Conservation (phyloP, 345 rosid species). For the Hibiscus tridactylites region DNA sequence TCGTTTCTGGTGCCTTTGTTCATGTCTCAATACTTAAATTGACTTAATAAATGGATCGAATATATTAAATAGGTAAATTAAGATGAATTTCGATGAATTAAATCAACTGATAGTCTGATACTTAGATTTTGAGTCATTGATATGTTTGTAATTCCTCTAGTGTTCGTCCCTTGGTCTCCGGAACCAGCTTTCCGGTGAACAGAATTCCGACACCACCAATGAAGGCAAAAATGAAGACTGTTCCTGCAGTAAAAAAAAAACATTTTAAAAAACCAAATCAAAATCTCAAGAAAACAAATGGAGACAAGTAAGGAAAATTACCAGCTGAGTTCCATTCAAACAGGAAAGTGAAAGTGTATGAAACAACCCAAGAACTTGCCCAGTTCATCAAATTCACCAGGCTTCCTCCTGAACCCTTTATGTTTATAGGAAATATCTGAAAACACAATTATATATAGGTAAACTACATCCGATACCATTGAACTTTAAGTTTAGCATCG, state of each 20-base stretch:
- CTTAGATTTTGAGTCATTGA: slow-evolving; percentile 1
- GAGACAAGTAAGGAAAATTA: background rate
- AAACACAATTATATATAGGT: too few relatives aligned
- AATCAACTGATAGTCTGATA: too few relatives aligned
- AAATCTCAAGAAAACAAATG: background rate
- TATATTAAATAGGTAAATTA: too few relatives aligned
- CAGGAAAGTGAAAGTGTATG: slow-evolving; percentile 25
- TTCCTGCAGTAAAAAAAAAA: slow-evolving; percentile 23
- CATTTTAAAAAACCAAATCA: background rate
- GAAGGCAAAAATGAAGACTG: slow-evolving; percentile 41
- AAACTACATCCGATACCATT: too few relatives aligned
- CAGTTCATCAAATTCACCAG: slow-evolving; percentile 21
- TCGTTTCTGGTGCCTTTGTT: too few relatives aligned
- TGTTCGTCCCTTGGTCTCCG: slow-evolving; percentile 59
- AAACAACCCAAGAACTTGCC: slow-evolving; percentile 18
- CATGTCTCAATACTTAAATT: too few relatives aligned
- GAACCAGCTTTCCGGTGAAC: slow-evolving; percentile 43
- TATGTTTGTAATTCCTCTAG: slow-evolving; percentile 46
- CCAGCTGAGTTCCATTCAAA: slow-evolving; percentile 37
- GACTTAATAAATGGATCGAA: too few relatives aligned
- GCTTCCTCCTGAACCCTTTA: slow-evolving; percentile 29
- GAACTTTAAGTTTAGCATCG: too few relatives aligned
- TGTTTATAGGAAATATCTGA: slow-evolving; percentile 32
- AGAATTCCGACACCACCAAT: slow-evolving; percentile 16
- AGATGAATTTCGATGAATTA: too few relatives aligned